A percentile compares a stretch with the other conserved stretches of the same genome.
Evolutionary conservation across 78 protist species (phyloP).

Genomic region (Kipferlia bialata): DNA sequence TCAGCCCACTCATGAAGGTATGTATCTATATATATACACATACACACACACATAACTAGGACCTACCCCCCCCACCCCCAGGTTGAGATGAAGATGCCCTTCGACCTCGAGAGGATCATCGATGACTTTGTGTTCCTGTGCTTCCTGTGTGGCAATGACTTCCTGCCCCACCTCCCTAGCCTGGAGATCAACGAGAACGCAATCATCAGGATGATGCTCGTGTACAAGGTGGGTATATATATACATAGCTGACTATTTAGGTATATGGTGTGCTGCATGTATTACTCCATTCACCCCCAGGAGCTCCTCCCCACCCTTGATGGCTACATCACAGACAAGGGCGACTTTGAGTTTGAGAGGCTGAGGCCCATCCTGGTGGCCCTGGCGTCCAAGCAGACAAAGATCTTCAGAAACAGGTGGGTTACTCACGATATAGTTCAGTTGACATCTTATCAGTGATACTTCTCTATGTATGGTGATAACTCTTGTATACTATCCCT

Average conservation of each 20-base stretch:
- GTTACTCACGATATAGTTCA: conserved; percentile 8
- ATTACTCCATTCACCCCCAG: neutral
- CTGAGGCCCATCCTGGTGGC: neutral
- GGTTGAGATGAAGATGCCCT: neutral
- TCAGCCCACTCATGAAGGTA: neutral
- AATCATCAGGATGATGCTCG: conserved; percentile 49
- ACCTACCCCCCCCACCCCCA: neutral
- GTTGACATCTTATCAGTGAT: no score
- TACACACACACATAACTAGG: no score
- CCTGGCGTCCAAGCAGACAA: neutral
- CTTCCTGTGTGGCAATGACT: conserved; percentile 95
- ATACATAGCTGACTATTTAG: no score
- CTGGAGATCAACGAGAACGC: conserved; percentile 81
- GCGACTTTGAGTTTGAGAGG: conserved; percentile 36
- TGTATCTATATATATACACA: no score
- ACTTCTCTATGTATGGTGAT: no score
- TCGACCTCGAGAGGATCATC: conserved; percentile 71
- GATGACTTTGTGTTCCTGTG: conserved; percentile 92
- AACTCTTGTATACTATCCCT: no score
- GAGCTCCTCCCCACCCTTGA: conserved; percentile 3
- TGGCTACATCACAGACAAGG: conserved; percentile 59
- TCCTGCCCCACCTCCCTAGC: conserved; percentile 93
- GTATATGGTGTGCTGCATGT: no score
- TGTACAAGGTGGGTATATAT: no score
- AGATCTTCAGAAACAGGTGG: conserved; percentile 7